phyloP scores from a whole-genome alignment of 805 yeast genomes.

The Cyberlindnera galapagoensis region DNA sequence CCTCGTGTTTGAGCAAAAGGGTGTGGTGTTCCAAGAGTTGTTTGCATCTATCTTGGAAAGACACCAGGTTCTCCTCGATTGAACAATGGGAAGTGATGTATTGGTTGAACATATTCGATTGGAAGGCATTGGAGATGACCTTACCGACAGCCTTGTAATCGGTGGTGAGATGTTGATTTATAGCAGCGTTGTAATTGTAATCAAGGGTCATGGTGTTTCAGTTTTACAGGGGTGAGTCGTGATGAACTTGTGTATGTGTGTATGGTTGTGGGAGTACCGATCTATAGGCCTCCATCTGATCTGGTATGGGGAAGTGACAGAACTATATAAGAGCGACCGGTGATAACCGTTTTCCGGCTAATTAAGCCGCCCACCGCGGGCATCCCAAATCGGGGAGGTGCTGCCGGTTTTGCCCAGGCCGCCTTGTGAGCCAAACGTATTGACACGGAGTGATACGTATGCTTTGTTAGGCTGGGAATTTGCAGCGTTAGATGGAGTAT shows the following conservation, averaged over 20 bases:
- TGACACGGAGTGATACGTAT: no score
- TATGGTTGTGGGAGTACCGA: background rate
- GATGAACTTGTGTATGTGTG: no score
- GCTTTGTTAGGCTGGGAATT: no score
- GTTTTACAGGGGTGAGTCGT: conserved; percentile 2
- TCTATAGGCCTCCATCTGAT: no score
- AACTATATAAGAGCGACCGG: no score
- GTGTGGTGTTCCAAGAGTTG: conserved; percentile 12
- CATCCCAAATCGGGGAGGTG: no score
- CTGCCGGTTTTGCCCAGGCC: no score
- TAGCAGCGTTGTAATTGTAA: conserved; percentile 2
- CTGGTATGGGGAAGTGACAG: no score
- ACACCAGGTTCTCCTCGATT: conserved; percentile 12
- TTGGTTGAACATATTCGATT: conserved; percentile 14
- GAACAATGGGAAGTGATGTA: conserved; percentile 10
- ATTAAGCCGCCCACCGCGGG: no score
- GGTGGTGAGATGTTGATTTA: conserved; percentile 3
- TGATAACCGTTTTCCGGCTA: no score
- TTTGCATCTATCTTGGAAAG: conserved; percentile 10
- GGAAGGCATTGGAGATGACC: conserved; percentile 17
- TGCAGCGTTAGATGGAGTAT: no score
- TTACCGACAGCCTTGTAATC: conserved; percentile 12
- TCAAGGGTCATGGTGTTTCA: background rate
- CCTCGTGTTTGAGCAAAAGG: conserved; percentile 9
- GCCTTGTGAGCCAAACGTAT: no score